Evolutionary conservation across 1,139 yeast genomes (phyloP).

Genomic region (Wickerhamiella pararugosa): DNA sequence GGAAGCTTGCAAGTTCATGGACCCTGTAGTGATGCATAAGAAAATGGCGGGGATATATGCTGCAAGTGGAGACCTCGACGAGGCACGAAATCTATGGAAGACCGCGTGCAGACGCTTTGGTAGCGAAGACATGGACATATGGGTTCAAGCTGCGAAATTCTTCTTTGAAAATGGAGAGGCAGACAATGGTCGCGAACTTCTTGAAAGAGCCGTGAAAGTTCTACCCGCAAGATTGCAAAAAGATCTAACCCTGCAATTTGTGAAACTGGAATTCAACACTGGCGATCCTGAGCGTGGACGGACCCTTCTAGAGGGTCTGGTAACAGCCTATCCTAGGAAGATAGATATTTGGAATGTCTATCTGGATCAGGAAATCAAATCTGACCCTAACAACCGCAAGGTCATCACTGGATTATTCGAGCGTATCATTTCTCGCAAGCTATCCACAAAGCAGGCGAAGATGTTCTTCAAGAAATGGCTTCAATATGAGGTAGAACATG

Average conservation of each 20-base stretch:
- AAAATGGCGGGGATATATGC: slow-evolving; percentile 63
- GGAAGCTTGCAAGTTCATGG: slow-evolving; percentile 84
- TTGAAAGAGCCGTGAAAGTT: slow-evolving; percentile 53
- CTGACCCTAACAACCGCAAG: slow-evolving; percentile 33
- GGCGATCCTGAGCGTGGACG: slow-evolving; percentile 94
- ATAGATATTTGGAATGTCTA: slow-evolving; percentile 91
- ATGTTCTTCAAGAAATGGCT: slow-evolving; percentile 93
- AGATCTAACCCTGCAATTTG: slow-evolving; percentile 74
- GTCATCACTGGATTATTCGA: slow-evolving; percentile 70
- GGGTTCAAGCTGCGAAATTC: slow-evolving; percentile 70
- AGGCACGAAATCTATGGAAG: slow-evolving; percentile 56
- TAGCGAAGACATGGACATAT: slow-evolving; percentile 39
- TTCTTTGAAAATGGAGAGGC: slow-evolving; percentile 38
- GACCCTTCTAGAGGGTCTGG: slow-evolving; percentile 80
- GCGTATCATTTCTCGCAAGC: slow-evolving; percentile 51
- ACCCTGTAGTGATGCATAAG: slow-evolving; percentile 63
- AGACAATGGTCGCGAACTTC: slow-evolving; percentile 45
- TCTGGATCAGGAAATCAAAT: slow-evolving; percentile 78
- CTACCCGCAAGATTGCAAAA: slow-evolving; percentile 67
- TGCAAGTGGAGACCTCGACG: slow-evolving; percentile 44
- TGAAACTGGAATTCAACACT: slow-evolving; percentile 68
- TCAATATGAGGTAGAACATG: slow-evolving; percentile 52
- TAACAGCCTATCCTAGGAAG: slow-evolving; percentile 82
- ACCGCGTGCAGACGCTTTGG: slow-evolving; percentile 72
- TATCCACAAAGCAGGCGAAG: slow-evolving; percentile 85